Percentiles rank a stretch among this genome's conserved stretches.
These are phyloP conservation scores for Boletus sp. DNA, from an alignment of 768 basidiomycete genomes.

Conservation along the genomic window DNA sequence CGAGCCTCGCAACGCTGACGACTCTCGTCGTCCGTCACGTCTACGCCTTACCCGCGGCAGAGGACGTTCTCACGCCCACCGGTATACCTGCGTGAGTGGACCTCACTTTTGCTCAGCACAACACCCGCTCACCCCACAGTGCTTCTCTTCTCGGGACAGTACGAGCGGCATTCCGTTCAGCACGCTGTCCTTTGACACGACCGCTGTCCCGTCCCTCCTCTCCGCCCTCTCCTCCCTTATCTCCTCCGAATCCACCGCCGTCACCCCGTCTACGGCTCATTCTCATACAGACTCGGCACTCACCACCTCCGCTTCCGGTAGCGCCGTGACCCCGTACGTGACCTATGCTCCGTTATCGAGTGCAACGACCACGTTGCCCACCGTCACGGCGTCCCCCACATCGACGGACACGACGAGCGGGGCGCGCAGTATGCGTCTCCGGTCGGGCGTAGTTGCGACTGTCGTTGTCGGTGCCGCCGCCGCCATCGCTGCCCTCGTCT, in stretches of 20 bases:
- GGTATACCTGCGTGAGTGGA: conserved; percentile 23
- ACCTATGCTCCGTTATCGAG: neutral
- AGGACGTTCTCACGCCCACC: conserved; percentile 1
- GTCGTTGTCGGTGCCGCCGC: conserved; percentile 1
- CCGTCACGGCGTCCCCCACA: neutral
- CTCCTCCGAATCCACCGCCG: conserved; percentile 23
- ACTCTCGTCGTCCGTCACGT: conserved; percentile 6
- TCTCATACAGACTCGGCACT: too few relatives aligned
- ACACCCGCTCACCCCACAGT: neutral
- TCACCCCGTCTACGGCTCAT: conserved; percentile 8
- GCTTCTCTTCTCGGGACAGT: neutral
- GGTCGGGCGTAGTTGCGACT: neutral
- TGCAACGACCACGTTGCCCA: neutral
- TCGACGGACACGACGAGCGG: conserved; percentile 10
- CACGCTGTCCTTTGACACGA: conserved; percentile 23
- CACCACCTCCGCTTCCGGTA: neutral
- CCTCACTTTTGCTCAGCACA: too few relatives aligned
- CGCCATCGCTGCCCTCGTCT: conserved; percentile 5
- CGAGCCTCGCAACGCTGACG: conserved; percentile 1
- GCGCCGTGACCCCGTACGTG: neutral
- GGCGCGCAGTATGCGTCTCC: neutral
- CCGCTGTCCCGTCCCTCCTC: conserved; percentile 14
- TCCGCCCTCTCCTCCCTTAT: conserved; percentile 25
- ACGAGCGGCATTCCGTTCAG: conserved; percentile 21
- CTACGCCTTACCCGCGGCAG: conserved; percentile 3